Evolutionary conservation across 768 basidiomycete genomes (phyloP), one percentile per base, ranked within the genome.

Genomic region (Mycena sanguinolenta): DNA sequence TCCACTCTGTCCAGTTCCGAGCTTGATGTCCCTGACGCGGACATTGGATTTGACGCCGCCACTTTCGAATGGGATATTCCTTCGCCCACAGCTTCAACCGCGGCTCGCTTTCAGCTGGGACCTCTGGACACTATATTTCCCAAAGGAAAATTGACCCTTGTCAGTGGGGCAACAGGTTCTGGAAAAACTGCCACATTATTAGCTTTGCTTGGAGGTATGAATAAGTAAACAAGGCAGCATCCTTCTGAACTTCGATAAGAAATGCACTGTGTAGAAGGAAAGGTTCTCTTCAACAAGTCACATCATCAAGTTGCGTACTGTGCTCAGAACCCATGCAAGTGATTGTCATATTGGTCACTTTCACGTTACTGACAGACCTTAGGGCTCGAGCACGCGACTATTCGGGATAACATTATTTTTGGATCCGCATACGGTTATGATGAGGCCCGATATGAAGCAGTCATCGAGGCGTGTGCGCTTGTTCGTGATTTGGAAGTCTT

Each of bases 341-440:
- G 49, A 16, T 55, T 38, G n/a, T 32, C 46, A 28, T 19, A 17
- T 64, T 50, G 55, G 25, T 46, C 34, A 13, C 14, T 44, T 21
- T 21, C 64, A 57, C 23, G 32, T 79, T 30, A 78, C 76, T 62
- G 75, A 77, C 28, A 77, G 75, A 58, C 62, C 68, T 57, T 80
- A 83, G 93, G 92, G 92, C 85, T 95, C 10, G 90, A 93, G 76
- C 92, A 94, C 77, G 93, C 92, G 2, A 92, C 93, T 0, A 94
- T 96, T 66, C 84, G 88, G 25, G 93, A 94, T 65, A 95, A 95
- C 76, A 93, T 97, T 71, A 78, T 93, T 17, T 97, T 95, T 79
- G 90, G 90, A 2, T 85, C 88, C 1, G 79, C 84, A 4, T 84
- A 82, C 72, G 89, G 89, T 2, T 90, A 86, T 75, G 86, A 94